A percentile compares a stretch with the other conserved stretches of the same genome.
These are phyloP conservation scores for Ophiorrhiza pumila DNA, from an alignment of 257 asterid genomes.

Conservation along the genomic window DNA sequence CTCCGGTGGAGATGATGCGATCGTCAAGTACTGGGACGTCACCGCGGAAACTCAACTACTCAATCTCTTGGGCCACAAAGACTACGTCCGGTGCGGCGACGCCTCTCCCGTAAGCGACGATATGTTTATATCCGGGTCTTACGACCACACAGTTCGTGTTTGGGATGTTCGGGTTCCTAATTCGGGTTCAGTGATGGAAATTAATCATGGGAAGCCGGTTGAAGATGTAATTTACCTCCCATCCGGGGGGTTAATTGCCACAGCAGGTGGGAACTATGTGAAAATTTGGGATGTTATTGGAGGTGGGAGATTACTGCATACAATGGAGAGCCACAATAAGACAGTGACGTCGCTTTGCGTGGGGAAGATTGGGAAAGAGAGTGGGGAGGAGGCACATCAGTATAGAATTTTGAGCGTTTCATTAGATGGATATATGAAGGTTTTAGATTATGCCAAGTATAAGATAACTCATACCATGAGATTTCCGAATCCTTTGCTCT, in stretches of 20 bases:
- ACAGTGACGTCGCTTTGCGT: conserved; percentile 78
- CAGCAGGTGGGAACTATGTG: conserved; percentile 77
- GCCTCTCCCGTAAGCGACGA: conserved; percentile 74
- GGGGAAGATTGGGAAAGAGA: conserved; percentile 52
- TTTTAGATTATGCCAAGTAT: conserved; percentile 72
- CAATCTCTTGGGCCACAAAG: conserved; percentile 75
- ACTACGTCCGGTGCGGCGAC: conserved; percentile 88
- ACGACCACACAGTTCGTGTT: conserved; percentile 68
- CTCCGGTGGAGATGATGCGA: conserved; percentile 87
- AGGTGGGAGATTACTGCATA: conserved; percentile 77
- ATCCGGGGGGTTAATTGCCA: conserved; percentile 81
- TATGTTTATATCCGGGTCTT: conserved; percentile 78
- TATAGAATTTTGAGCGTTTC: conserved; percentile 75
- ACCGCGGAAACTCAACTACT: conserved; percentile 48
- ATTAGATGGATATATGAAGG: conserved; percentile 89
- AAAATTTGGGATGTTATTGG: conserved; percentile 95
- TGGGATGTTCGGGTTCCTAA: conserved; percentile 80
- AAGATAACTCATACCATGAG: conserved; percentile 82
- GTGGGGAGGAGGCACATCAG: conserved; percentile 54
- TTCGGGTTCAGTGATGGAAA: conserved; percentile 55
- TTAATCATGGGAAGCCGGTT: conserved; percentile 83
- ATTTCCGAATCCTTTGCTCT: conserved; percentile 71
- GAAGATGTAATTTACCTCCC: conserved; percentile 89
- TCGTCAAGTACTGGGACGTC: conserved; percentile 93
- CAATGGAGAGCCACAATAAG: conserved; percentile 94